Percentiles rank a stretch among this genome's conserved stretches.
Evolutionary conservation across 768 basidiomycete genomes (phyloP).

Genomic region (Pisolithus microcarpus): DNA sequence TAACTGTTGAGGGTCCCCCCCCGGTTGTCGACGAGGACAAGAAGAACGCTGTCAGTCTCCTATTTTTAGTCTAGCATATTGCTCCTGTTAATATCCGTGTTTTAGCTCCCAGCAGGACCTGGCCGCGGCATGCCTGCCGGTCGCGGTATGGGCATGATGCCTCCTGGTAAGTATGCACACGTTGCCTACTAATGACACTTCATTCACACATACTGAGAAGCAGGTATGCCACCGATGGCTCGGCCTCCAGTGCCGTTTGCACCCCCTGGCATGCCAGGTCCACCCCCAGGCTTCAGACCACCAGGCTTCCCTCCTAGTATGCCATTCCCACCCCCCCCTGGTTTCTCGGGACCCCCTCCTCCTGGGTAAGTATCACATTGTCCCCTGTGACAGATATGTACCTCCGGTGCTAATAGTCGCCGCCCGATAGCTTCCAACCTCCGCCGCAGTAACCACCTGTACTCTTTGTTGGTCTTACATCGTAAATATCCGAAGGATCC

Average conservation of each 20-base stretch:
- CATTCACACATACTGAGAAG: constrained; percentile 28
- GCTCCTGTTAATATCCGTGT: constrained; percentile 13
- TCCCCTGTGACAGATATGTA: neutral
- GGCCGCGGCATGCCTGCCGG: constrained; percentile 95
- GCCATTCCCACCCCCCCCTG: constrained; percentile 75
- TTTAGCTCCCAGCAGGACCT: constrained; percentile 77
- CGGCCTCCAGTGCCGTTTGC: constrained; percentile 61
- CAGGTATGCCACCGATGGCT: constrained; percentile 52
- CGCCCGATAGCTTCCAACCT: constrained; percentile 37
- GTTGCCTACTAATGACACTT: constrained; percentile 11
- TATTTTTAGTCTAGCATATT: constrained; percentile 3
- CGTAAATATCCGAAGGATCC: constrained; percentile 5
- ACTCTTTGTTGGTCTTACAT: constrained; percentile 7
- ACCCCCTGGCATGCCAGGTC: constrained; percentile 76
- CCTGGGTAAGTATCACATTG: constrained; percentile 56
- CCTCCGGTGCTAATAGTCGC: constrained; percentile 3
- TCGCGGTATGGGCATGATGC: constrained; percentile 95
- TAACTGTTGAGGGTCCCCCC: constrained; percentile 93
- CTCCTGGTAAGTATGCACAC: constrained; percentile 52
- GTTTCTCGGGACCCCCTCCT: constrained; percentile 75
- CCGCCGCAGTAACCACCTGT: constrained; percentile 33
- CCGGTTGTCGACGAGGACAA: constrained; percentile 87
- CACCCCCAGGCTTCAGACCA: constrained; percentile 80
- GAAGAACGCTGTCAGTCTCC: constrained; percentile 60
- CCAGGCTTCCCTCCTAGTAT: constrained; percentile 79